Evolutionary conservation across 2,329 filamentous ascomycete species (phyloP).

Genomic region (Diaporthe nobilis): DNA sequence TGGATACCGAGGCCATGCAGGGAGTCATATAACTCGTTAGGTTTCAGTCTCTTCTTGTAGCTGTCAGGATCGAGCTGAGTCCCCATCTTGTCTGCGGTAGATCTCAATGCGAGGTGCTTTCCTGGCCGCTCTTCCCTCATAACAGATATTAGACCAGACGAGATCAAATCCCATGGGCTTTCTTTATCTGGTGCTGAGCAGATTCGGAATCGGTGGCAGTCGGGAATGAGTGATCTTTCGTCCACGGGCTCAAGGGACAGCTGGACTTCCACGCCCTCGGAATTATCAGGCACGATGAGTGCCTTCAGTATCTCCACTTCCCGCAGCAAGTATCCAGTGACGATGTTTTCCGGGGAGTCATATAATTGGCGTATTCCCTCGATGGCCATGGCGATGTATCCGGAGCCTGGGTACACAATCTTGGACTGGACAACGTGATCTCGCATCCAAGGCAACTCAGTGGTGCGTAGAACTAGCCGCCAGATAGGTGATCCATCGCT

Average conservation of each 20-base stretch:
- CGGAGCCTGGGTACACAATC: slow-evolving; percentile 23
- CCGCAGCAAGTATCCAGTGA: background rate
- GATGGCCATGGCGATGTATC: slow-evolving; percentile 35
- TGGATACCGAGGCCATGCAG: slow-evolving; percentile 1
- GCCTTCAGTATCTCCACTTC: background rate
- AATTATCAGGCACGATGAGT: background rate
- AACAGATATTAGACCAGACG: background rate
- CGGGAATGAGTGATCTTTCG: background rate
- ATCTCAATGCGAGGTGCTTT: slow-evolving; percentile 45
- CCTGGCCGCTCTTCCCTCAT: slow-evolving; percentile 46
- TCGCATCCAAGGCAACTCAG: slow-evolving; percentile 24
- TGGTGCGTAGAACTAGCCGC: slow-evolving; percentile 50
- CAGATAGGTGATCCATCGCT: slow-evolving; percentile 49
- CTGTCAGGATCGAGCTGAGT: slow-evolving; percentile 42
- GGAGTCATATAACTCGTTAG: slow-evolving; percentile 42
- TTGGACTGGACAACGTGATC: slow-evolving; percentile 19
- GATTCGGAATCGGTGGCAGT: background rate
- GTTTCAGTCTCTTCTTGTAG: slow-evolving; percentile 33
- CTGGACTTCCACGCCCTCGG: background rate
- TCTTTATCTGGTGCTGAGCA: background rate
- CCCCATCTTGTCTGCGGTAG: background rate
- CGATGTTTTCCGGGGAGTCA: background rate
- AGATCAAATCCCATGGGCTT: background rate
- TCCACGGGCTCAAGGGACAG: background rate
- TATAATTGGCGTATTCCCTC: slow-evolving; percentile 26